Conservation (phyloP, 129 eudicot species). For the Artemisia argyi region DNA sequence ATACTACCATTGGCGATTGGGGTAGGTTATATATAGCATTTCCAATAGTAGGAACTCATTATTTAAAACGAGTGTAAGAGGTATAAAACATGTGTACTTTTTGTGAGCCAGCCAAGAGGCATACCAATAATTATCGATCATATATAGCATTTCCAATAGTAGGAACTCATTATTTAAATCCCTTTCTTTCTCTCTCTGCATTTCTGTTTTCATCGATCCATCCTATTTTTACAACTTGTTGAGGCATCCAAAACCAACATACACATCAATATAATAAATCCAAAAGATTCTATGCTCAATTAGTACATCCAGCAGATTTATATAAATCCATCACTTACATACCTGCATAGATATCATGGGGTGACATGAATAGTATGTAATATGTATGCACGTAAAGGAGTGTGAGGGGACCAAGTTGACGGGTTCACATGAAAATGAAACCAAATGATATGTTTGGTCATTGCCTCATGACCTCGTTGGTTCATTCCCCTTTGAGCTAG, state of each 20-base stretch:
- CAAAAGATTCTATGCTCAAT: not conserved
- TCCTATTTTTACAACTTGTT: not conserved
- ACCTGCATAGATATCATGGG: constrained; percentile 9
- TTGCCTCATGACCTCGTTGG: not conserved
- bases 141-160: not conserved
- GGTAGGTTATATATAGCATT: too few relatives aligned
- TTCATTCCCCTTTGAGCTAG: constrained; percentile 23
- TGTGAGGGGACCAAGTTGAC: constrained; percentile 4
- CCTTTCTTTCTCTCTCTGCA: too few relatives aligned
- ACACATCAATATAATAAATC: not conserved
- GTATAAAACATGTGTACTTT: too few relatives aligned
- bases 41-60: not conserved
- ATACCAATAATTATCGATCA: too few relatives aligned
- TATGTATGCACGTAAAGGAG: constrained; percentile 5
- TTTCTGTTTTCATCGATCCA: too few relatives aligned
- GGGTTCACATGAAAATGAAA: not conserved
- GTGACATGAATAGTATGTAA: constrained; percentile 1
- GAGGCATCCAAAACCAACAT: not conserved
- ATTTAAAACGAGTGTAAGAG: too few relatives aligned
- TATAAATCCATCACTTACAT: not conserved
- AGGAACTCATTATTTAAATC: not conserved
- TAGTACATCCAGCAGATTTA: not conserved
- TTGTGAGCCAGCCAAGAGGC: too few relatives aligned
- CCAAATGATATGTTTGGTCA: not conserved
- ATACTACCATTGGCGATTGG: too few relatives aligned